Evolutionary conservation across 75 land plant species (phyloP), one percentile per base, ranked within the genome.

Genomic region (Sequoia sempervirens): DNA sequence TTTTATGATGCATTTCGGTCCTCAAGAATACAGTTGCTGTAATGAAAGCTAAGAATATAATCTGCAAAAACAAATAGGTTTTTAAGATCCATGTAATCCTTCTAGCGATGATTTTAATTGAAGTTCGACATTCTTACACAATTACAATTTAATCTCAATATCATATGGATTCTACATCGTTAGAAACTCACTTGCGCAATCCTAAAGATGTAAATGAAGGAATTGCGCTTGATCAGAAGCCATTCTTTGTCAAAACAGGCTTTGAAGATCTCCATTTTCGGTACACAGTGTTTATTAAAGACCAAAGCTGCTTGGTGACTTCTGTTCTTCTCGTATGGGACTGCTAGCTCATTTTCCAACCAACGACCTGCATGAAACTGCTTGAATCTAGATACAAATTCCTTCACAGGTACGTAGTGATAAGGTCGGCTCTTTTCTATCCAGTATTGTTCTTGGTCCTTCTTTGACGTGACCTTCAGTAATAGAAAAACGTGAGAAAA

Each of bases 371-470:
- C 93, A 75, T 93, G 97, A 86, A 93, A 89, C 8, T 88, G 64
- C 86, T 89, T 88, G 89, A 97, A 97, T 41, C 78, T 82, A 17
- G 52, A 80, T 18, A 88, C 93, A 79, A 97, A 97, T 80, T 97
- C 96, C 2, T 90, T 79, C 6, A 92, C 95, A 34, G 95, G 53
- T 5, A 97, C 83, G 86, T 90, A 94, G 20, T 86, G 84, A 90
- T 97, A 97, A 8, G 93, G 89, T 50, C 83, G 88, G 30, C 79
- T 84, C 53, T 78, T 86, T 80, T 90, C 90, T 14, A 82, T 87
- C 98, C 99, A 97, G 84, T 97, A 97, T 82, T 97, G 99, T 85
- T 91, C 92, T 84, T 97, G 99, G 78, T 97, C 99, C 80, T 97
- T 97, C 53, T 83, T 86, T 12, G 99, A 95, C 0, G 99, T 96